Base-by-base conservation (phyloP, 495 filamentous ascomycete genomes). In the Ascobolus immersus region DNA sequence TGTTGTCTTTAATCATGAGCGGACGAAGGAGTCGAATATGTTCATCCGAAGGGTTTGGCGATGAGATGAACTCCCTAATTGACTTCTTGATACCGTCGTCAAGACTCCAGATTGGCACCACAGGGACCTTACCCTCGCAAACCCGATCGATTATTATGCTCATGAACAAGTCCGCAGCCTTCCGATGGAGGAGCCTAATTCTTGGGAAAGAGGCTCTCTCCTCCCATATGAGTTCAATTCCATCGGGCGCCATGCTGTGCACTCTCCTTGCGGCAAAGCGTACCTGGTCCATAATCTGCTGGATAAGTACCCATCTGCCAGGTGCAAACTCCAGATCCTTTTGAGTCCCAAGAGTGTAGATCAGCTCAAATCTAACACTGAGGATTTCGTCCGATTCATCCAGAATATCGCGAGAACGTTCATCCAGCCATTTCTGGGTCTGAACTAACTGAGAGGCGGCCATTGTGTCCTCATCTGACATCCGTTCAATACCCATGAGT, bases 341-440 rank as follows among this genome's bases (percentile, higher is more conserved):
- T 12, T 43, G 45, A 7, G 35, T 39, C 10, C 55, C 53, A 11
- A 42, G 47, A 0, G 49, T 55, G 28, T 50, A 57, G 4, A 57
- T 55, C 30, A 57, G 26, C 22, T 56, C 48, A 2, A 49, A 32
- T 19, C 52, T 53, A 0, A 59, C 52, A 0, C 60, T 52, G 6
- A 70, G 39, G 0, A 59, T 64, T 19, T 56, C 56, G 34, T 71
- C 66, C 5, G 55, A 64, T 36, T 71, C 66, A 40, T 69, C 66
- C 0, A 71, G 42, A 1, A 71, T 48, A 44, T 71, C 66, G 7
- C 63, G 55, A 21, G 48, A 56, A 18, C 37, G 38, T 0, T 36
- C 12, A 15, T 54, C 46, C 3, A 70, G 28, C 63, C 63, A 67
- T 4, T 24, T 29, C 37, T 70, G 60, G 3, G 59, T 47, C 15